Evolutionary conservation across 345 rosid species (phyloP).

Genomic region (Pistacia atlantica): DNA sequence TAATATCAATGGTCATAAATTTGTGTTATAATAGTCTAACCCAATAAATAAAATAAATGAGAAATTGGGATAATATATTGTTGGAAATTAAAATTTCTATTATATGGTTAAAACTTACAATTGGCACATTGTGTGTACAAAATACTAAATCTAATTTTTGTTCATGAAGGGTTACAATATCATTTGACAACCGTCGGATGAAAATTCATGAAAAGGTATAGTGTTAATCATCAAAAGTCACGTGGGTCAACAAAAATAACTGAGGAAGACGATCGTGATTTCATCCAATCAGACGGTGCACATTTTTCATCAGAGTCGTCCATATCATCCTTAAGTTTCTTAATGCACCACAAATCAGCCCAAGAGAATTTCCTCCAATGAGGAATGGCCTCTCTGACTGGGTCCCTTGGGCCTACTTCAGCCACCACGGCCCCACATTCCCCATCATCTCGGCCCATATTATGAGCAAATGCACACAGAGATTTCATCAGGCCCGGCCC

Average conservation of each 20-base stretch:
- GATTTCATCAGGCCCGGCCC: constrained; percentile 54
- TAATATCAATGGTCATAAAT: too few species aligned
- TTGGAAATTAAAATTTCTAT: too few species aligned
- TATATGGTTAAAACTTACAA: too few species aligned
- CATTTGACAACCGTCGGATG: too few species aligned
- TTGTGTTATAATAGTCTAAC: too few species aligned
- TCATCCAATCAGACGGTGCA: constrained; percentile 46
- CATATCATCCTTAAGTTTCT: constrained; percentile 34
- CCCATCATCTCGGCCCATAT: constrained; percentile 58
- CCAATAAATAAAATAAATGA: too few species aligned
- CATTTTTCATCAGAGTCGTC: constrained; percentile 8
- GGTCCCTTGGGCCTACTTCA: constrained; percentile 63
- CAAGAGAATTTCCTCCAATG: constrained; percentile 72
- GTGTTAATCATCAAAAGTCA: constrained; percentile 44
- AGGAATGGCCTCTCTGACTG: constrained; percentile 53
- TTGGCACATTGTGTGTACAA: too few species aligned
- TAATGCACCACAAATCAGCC: constrained; percentile 76
- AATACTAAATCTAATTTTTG: too few species aligned
- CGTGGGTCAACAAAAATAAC: constrained; percentile 79
- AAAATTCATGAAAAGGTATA: background rate
- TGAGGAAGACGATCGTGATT: constrained; percentile 33
- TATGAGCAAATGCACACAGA: constrained; percentile 62
- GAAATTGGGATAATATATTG: too few species aligned
- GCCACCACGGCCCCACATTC: constrained; percentile 69
- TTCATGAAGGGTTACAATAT: too few species aligned